Base-by-base conservation (phyloP, 495 filamentous ascomycete genomes). In the Xanthoparmelia taractica region DNA sequence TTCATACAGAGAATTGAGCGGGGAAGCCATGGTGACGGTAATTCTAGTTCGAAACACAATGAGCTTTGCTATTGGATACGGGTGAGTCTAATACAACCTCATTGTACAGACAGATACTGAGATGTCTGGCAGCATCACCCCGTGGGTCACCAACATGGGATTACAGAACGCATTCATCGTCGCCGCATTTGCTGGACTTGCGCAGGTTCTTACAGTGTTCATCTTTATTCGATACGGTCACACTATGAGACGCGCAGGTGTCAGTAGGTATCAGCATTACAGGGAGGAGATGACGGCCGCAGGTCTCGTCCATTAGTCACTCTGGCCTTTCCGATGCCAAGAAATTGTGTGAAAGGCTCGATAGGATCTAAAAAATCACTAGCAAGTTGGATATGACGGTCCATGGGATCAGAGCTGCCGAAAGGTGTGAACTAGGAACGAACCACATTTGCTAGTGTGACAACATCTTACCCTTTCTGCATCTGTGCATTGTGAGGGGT, bases 31-130 rank as follows among this genome's bases (percentile, higher is more conserved):
- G 66, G 79, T 82, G 12, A 84, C 80, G 43, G 80, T 86, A 13
- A 89, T 89, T 60, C 65, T 88, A 7, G 78, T 87, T 31, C 80
- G 85, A 8, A 88, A 87, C 67, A 86, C 82, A 25, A 87, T 87
- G 85, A 79, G 77, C 8, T 85, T 85, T 72, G 82, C 80, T 0
- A 78, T 85, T 47, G 74, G 78, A 6, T 84, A 84, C 67, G 82
- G 81, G 73, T 79, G 56, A 67, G 76, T 31, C 29, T 11, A 40
- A 70, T 57, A 52, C 37, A 34, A 45, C 20, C 12, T 12, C 8
- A 11, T 23, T 13, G 29, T 23, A 20, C 29, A 40, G 23, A 57
- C 57, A 58, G 23, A 50, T 18, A 37, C 33, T 61, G 33, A 68
- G 54, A 40, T 13, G 40, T n/a, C 13, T 58, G 71, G 72, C 68